Conservation (phyloP, 768 basidiomycete species). For the Russula emetica region DNA sequence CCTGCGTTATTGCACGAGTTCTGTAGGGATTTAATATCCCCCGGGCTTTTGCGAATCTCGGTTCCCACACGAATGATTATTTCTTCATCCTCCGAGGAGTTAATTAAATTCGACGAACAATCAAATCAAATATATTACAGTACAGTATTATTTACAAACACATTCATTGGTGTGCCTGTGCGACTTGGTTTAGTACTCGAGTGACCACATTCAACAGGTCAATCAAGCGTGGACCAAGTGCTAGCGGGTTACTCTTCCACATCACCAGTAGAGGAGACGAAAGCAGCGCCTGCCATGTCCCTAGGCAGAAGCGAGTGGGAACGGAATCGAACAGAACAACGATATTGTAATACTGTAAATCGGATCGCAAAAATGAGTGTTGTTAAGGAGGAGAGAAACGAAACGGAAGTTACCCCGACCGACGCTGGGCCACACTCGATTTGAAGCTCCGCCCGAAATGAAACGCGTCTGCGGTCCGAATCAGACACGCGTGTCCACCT, state of each 20-base stretch:
- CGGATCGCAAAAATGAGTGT: background rate
- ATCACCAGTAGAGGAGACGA: conserved; percentile 70
- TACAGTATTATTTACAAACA: background rate
- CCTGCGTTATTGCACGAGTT: background rate
- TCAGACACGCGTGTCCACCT: conserved; percentile 15
- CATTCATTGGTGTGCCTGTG: conserved; percentile 31
- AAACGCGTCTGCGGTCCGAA: background rate
- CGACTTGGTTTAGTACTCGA: conserved; percentile 76
- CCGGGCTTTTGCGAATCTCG: conserved; percentile 21
- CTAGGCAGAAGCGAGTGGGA: conserved; percentile 72
- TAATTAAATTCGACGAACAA: background rate
- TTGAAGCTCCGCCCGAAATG: conserved; percentile 21
- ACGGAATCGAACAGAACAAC: conserved; percentile 22
- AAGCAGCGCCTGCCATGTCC: conserved; percentile 66
- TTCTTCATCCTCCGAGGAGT: conserved; percentile 10
- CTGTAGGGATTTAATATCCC: conserved; percentile 18
- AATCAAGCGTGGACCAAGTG: conserved; percentile 76
- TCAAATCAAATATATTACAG: background rate
- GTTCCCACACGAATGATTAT: conserved; percentile 23
- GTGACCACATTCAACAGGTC: conserved; percentile 52
- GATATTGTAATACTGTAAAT: conserved; percentile 11
- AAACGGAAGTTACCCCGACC: too few relatives aligned
- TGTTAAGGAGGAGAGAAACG: background rate
- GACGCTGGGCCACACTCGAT: background rate
- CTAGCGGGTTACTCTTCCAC: conserved; percentile 53